phyloP scores from a whole-genome alignment of 768 basidiomycete species.

The Leccinellum rugosiceps region DNA sequence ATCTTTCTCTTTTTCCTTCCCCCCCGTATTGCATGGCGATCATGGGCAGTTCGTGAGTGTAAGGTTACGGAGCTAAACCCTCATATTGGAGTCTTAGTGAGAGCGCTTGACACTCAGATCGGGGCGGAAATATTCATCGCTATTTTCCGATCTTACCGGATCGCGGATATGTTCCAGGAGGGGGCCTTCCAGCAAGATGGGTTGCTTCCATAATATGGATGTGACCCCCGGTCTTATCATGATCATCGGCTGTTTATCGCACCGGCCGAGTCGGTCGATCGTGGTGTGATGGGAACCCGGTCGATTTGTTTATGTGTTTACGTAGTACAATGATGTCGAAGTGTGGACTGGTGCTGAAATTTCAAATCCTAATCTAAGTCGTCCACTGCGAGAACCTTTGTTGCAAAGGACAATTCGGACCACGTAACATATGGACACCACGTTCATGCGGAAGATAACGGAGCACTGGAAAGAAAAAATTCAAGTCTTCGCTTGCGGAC shows the following conservation, averaged over 20 bases:
- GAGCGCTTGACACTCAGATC: neutral
- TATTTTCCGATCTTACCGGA: neutral
- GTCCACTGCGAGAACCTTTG: neutral
- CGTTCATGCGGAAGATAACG: neutral
- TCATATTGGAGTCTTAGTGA: neutral
- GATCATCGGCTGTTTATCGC: neutral
- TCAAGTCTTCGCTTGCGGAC: neutral
- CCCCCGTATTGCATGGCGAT: neutral
- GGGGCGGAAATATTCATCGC: neutral
- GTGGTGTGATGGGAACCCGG: neutral
- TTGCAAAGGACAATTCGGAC: neutral
- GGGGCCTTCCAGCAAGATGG: neutral
- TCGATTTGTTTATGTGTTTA: neutral
- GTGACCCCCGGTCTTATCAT: constrained; percentile 8
- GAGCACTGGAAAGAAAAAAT: neutral
- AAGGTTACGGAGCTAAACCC: neutral
- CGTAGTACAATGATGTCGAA: neutral
- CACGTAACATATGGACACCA: neutral
- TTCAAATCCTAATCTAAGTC: neutral
- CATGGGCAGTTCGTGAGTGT: neutral
- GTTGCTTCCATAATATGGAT: constrained; percentile 1
- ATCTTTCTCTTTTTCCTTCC: neutral
- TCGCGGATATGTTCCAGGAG: neutral
- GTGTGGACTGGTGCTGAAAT: neutral
- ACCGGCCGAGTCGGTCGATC: neutral